Evolutionary conservation across 495 filamentous ascomycete genomes (phyloP), one percentile per base, ranked within the genome.

Genomic region (Saxispiralis lemnorum): DNA sequence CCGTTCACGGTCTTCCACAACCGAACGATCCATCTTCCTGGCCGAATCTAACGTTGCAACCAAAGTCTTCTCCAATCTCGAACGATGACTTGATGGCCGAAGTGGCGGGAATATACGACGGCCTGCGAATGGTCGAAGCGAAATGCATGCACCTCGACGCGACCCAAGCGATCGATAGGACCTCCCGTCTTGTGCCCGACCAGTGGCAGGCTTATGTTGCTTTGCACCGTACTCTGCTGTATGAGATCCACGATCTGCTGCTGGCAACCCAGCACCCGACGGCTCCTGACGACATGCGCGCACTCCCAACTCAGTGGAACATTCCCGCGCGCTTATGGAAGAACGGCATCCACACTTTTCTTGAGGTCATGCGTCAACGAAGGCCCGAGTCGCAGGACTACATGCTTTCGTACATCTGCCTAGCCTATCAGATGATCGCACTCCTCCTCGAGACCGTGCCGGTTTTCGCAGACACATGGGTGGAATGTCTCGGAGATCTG

Each of bases 311-410:
- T 5, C 80, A 80, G 44, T 84, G 86, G 46, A 70, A 70, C 1
- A 86, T 92, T 80, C 81, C 83, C 0, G 78, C 78, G 3, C 62
- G 83, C 2, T 83, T 93, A 76, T 93, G 84, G 84, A 67, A 78
- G 12, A 76, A 88, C 54, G 83, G 77, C 0, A 88, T 93, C 17
- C 78, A 88, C 44, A 72, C 71, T 1, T 84, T 84, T 50, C 60
- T 92, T 3, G 83, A 87, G 46, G 57, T 87, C 1, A 55, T 92
- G 7, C 67, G 81, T 12, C 70, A 78, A 45, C 68, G 74, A 0
- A 62, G 89, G 2, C 84, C 83, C 0, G 67, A 63, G 1, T 80
- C 75, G 21, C 55, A 79, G 14, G 83, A 89, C 35, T 75, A 81
- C 49, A 87, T 88, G 81, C 64, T 87, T 0, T 69, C 75, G 0